Conservation (phyloP, 2,329 filamentous ascomycete genomes). For the Dactylonectria macrodidyma region DNA sequence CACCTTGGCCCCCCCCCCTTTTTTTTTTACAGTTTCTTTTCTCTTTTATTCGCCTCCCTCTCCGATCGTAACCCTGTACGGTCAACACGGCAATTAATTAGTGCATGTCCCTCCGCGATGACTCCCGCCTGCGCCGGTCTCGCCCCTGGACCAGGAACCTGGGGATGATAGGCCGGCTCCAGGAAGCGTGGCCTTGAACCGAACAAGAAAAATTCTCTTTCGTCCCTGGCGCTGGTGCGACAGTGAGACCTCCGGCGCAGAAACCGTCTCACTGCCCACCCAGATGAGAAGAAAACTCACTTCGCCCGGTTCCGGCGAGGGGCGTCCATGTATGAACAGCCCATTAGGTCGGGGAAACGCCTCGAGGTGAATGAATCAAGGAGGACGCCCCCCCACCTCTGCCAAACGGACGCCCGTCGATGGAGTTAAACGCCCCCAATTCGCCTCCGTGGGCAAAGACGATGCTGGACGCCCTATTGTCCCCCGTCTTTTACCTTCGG, state of each 20-base stretch:
- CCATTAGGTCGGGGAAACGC: constrained; percentile 6
- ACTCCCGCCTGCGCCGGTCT: neutral
- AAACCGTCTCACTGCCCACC: constrained; percentile 26
- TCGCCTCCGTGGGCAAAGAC: constrained; percentile 23
- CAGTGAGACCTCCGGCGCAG: constrained; percentile 18
- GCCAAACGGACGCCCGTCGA: constrained; percentile 8
- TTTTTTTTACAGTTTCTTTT: neutral
- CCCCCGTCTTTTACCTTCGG: constrained; percentile 14
- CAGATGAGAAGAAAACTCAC: constrained; percentile 6
- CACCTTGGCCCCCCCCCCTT: neutral
- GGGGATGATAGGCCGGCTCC: constrained; percentile 16
- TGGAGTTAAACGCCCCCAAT: constrained; percentile 26
- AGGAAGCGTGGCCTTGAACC: neutral
- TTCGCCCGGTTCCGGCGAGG: neutral
- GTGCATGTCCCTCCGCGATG: neutral
- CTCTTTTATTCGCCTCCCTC: constrained; percentile 1
- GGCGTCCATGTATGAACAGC: constrained; percentile 27
- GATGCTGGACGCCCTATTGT: neutral
- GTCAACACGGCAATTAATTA: neutral
- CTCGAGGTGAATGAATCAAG: constrained; percentile 32
- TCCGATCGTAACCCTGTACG: constrained; percentile 1
- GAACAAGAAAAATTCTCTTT: constrained; percentile 2
- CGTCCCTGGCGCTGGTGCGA: constrained; percentile 23
- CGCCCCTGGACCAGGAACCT: constrained; percentile 3
- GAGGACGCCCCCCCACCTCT: constrained; percentile 9